Base-by-base conservation (phyloP, 768 basidiomycete species). In the Filobasidium floriforme region DNA sequence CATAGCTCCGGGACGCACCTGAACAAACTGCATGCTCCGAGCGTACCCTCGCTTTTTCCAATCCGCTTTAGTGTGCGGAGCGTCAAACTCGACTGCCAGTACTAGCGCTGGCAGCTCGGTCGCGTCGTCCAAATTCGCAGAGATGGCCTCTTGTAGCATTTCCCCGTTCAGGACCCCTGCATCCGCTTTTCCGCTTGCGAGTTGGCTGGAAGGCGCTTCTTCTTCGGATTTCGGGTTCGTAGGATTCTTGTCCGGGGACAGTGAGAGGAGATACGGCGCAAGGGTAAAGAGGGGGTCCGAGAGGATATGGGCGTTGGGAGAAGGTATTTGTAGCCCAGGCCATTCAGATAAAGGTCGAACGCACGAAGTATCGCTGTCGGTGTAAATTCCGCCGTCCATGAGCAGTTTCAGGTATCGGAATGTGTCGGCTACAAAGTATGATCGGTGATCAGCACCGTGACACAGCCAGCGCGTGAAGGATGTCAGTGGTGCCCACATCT, bases 71-170 rank as follows among this genome's bases (percentile, higher is more conserved):
- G 40, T 43, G 22, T 37, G 22, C 3, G 43, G 22, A 3, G 61
- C 61, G 28, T 62, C 61, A 37, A 43, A 43, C 32, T 62, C 61
- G 32, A 62, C 43, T 5, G 61, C 61, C 40, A 62, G 11, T 10
- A 62, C 44, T 18, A 62, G 26, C 22, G 12, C n/a, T 19, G 61
- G 61, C 28, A 40, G 7, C 15, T 28, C 55, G 14, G 26, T 18
- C 55, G 55, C 46, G 46, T 22, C 46, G 12, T 49, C 46, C 46
- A 49, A 49, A 22, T 12, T 49, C 18, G 46, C 46, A 15, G 46
- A 49, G 46, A 49, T 49, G 46, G 46, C 46, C 22, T 49, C 46
- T 22, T 49, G 46, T 18, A 49, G 46, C 18, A 49, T 49, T 14
- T 49, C 46, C 12, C 18, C 18, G 46, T 12, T 49, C 18, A 49